Conservation (phyloP, 768 basidiomycete genomes). For the Mycena belliarum region DNA sequence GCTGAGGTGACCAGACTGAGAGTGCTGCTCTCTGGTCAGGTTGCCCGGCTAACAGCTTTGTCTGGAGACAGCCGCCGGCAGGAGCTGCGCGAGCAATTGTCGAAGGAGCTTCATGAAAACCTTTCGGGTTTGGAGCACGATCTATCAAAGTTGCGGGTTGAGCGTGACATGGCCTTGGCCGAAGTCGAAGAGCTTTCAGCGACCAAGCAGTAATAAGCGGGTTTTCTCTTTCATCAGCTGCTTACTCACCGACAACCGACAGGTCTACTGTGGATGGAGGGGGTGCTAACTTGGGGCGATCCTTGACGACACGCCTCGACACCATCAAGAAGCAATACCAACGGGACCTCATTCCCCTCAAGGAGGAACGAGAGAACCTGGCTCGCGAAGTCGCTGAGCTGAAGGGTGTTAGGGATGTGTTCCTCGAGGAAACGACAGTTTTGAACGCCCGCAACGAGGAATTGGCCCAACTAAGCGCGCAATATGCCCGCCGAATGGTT, state of each 20-base stretch:
- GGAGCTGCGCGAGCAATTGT: constrained; percentile 77
- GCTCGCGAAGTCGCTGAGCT: constrained; percentile 84
- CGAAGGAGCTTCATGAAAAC: constrained; percentile 75
- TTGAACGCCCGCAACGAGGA: constrained; percentile 93
- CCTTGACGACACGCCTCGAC: constrained; percentile 84
- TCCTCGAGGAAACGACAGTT: constrained; percentile 88
- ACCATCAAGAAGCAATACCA: constrained; percentile 86
- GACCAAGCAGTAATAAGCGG: constrained; percentile 60
- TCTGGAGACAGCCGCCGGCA: constrained; percentile 76
- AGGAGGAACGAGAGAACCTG: constrained; percentile 76
- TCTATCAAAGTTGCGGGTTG: constrained; percentile 82
- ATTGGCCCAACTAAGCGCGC: constrained; percentile 82
- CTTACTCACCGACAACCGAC: constrained; percentile 29
- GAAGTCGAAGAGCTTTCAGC: constrained; percentile 90
- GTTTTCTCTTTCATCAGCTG: constrained; percentile 6
- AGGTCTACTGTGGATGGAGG: constrained; percentile 36
- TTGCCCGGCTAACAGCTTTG: constrained; percentile 81
- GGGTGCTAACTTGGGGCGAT: constrained; percentile 56
- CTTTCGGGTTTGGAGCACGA: constrained; percentile 82
- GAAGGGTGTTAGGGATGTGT: constrained; percentile 79
- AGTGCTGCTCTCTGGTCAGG: constrained; percentile 87
- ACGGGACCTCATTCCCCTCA: constrained; percentile 82
- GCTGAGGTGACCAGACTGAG: constrained; percentile 86
- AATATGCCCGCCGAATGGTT: constrained; percentile 81
- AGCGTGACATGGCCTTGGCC: constrained; percentile 89